Evolutionary conservation across 1,139 yeast genomes (phyloP).

Genomic region (Eremothecium cymbalariae): DNA sequence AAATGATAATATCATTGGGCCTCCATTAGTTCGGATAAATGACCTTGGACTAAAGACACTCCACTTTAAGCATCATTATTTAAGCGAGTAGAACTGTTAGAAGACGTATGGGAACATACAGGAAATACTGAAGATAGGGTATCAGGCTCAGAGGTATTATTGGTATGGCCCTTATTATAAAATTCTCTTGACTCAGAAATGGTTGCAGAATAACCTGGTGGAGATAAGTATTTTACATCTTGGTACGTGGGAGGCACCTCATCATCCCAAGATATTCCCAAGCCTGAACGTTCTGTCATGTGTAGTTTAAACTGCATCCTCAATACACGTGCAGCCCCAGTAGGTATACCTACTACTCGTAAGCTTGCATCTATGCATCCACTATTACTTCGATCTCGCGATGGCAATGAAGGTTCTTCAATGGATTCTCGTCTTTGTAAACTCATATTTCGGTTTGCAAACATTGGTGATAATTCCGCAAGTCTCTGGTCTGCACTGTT

Average conservation of each 20-base stretch:
- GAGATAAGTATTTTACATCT: constrained; percentile 72
- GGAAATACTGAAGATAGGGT: neutral
- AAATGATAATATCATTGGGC: too few species aligned
- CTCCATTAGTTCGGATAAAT: too few species aligned
- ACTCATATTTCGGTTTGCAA: constrained; percentile 30
- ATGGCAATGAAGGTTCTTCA: constrained; percentile 15
- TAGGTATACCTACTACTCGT: constrained; percentile 57
- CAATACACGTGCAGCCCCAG: constrained; percentile 90
- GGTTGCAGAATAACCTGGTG: constrained; percentile 48
- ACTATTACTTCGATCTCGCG: neutral
- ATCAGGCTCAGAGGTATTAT: neutral
- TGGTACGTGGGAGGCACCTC: constrained; percentile 97
- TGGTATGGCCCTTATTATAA: too few species aligned
- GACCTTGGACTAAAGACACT: too few species aligned
- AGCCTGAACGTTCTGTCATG: constrained; percentile 83
- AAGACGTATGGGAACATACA: constrained; percentile 1
- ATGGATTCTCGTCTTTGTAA: constrained; percentile 8
- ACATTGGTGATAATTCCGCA: constrained; percentile 37
- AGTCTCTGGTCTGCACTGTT: constrained; percentile 33
- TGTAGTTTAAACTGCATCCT: constrained; percentile 85
- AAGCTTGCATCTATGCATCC: neutral
- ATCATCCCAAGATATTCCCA: constrained; percentile 98
- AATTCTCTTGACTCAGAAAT: constrained; percentile 3
- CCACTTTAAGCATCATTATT: too few species aligned
- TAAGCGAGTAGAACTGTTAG: too few species aligned